Conservation (phyloP, 2,329 filamentous ascomycete species). For the Ceratocystis colombiana region DNA sequence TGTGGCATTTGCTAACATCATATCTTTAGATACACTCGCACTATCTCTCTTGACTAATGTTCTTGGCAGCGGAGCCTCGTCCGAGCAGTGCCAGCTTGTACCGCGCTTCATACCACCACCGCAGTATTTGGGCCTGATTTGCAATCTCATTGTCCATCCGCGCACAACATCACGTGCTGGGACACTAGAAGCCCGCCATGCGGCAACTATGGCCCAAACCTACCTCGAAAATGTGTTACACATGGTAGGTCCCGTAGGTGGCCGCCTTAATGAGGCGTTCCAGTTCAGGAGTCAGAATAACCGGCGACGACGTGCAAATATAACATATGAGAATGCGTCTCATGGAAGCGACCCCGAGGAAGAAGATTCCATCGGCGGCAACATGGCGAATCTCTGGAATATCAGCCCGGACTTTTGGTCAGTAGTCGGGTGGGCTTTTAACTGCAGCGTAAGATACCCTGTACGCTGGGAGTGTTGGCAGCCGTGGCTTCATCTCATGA, state of each 20-base stretch:
- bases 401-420: slow-evolving; percentile 84
- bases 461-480: slow-evolving; percentile 74
- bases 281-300: slow-evolving; percentile 42
- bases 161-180: slow-evolving; percentile 62
- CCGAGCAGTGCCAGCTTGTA: slow-evolving; percentile 26
- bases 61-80: slow-evolving; percentile 44
- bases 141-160: slow-evolving; percentile 74
- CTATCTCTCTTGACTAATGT: slow-evolving; percentile 55
- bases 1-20: neutral
- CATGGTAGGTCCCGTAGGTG: slow-evolving; percentile 58
- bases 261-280: slow-evolving; percentile 63
- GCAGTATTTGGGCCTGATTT: slow-evolving; percentile 65
- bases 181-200: slow-evolving; percentile 49
- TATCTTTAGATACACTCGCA: slow-evolving; percentile 42
- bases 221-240: slow-evolving; percentile 59
- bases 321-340: slow-evolving; percentile 29
- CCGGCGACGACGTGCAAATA: slow-evolving; percentile 30
- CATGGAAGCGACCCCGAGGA: slow-evolving; percentile 39
- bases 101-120: slow-evolving; percentile 52
- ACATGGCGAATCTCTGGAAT: slow-evolving; percentile 60
- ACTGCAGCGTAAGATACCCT: slow-evolving; percentile 65
- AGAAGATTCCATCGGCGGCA: slow-evolving; percentile 46
- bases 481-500: slow-evolving; percentile 67
- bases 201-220: slow-evolving; percentile 55
- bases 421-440: slow-evolving; percentile 83